Evolutionary conservation across 176 grass and related monocot species (phyloP).

Genomic region (Lolium rigidum): DNA sequence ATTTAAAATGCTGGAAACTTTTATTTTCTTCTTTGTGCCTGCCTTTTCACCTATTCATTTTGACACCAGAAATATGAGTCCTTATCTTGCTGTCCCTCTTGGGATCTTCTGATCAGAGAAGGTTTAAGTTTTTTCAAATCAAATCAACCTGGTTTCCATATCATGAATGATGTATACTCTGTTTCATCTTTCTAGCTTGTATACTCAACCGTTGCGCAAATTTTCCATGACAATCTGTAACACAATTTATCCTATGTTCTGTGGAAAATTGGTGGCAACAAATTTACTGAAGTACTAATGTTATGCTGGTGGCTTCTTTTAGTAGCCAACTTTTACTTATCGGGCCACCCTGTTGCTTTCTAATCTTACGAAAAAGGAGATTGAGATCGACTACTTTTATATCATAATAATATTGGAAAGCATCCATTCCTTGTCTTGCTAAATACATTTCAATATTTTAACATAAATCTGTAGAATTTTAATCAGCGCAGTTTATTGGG

Average conservation of each 20-base stretch:
- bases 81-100: not conserved
- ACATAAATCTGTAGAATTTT: constrained; percentile 6
- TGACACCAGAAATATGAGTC: not conserved
- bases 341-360: constrained; percentile 33
- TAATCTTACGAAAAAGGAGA: constrained; percentile 30
- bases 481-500: not conserved
- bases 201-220: constrained; percentile 9
- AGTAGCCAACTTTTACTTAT: constrained; percentile 22
- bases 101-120: constrained; percentile 1
- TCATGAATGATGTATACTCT: constrained; percentile 20
- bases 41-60: constrained; percentile 28
- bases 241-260: constrained; percentile 10
- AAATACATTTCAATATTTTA: constrained; percentile 19
- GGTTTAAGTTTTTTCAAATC: constrained; percentile 29
- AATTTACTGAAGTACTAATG: constrained; percentile 32
- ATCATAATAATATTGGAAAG: constrained; percentile 23
- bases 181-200: constrained; percentile 33
- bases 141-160: constrained; percentile 19
- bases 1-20: constrained; percentile 18
- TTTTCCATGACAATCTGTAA: constrained; percentile 26
- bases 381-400: constrained; percentile 21
- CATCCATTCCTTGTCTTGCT: constrained; percentile 26
- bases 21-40: constrained; percentile 11
- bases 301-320: constrained; percentile 18
- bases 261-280: constrained; percentile 30